Base-by-base conservation (phyloP, 768 basidiomycete species). In the Calvatia gigantea region DNA sequence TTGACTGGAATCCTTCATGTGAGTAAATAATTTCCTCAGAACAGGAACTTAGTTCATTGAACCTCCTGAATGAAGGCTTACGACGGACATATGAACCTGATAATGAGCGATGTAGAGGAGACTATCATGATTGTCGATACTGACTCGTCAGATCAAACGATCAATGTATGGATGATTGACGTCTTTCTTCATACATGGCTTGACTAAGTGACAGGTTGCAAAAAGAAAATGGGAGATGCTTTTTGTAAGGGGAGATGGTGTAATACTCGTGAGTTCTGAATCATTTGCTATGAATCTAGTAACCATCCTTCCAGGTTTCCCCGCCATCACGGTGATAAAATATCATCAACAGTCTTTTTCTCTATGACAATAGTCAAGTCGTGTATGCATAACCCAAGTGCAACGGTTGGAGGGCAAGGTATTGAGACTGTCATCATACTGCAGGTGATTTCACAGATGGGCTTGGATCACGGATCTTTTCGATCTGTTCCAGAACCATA, bases 51-150 rank as follows among this genome's bases (percentile, higher is more conserved):
- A 58, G 56, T 23, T 60, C 25, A 58, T 52, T 56, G 48, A 42
- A 60, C 58, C 27, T 19, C 28, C 44, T 48, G 49, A 48, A 58
- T 62, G 11, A 65, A 99, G 97, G 97, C 97, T 19, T 98, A 98
- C 66, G 97, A 99, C 74, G 97, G 95, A n/a, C 97, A 98, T 71
- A 98, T 98, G 97, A 98, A 99, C 70, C 79, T 99, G 64, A 97
- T 99, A 60, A 79, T 99, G 63, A 94, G 92, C 64, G 92, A 98
- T 66, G 97, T 98, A 14, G 96, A 98, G 68, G 97, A 99, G 75
- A 94, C 89, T 2, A 93, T 98, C 59, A 90, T 95, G 84, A 79
- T 97, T 59, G 93, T 98, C n/a, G 94, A 98, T 61, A 73, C 80
- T n/a, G 94, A 95, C 32, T 42, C 54, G 81, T 80, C 39, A 82